Conservation (phyloP, 441 rosid genomes). For the Aquilaria agallochum region DNA sequence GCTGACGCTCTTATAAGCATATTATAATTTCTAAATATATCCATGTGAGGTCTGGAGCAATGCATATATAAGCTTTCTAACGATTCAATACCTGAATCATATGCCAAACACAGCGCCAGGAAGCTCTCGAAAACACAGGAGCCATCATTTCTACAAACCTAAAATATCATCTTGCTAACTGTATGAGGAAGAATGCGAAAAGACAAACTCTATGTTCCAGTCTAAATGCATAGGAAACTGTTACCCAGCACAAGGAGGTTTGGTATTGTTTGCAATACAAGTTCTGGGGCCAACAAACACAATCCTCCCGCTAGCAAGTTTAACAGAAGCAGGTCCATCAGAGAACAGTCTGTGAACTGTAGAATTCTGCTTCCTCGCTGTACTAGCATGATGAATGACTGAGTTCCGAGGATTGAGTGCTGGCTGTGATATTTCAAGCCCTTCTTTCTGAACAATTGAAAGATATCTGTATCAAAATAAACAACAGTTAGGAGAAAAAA, state of each 20-base stretch:
- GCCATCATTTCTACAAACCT: slow-evolving; percentile 85
- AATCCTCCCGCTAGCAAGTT: too few relatives aligned
- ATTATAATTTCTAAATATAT: too few relatives aligned
- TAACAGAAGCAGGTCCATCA: background rate
- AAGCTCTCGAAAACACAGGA: slow-evolving; percentile 68
- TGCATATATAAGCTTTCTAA: too few relatives aligned
- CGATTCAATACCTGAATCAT: slow-evolving; percentile 57
- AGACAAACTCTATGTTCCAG: too few relatives aligned
- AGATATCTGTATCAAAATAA: slow-evolving; percentile 38
- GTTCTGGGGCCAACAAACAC: too few relatives aligned
- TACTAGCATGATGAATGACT: slow-evolving; percentile 53
- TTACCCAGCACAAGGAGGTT: slow-evolving; percentile 72
- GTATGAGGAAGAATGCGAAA: too few relatives aligned
- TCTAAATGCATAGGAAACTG: background rate
- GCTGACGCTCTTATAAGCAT: too few relatives aligned
- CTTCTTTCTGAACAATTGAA: slow-evolving; percentile 54
- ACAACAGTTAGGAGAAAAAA: too few relatives aligned
- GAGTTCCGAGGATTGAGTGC: slow-evolving; percentile 60
- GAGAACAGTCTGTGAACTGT: slow-evolving; percentile 53
- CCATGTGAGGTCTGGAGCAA: too few relatives aligned
- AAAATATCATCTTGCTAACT: slow-evolving; percentile 1
- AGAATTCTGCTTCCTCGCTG: slow-evolving; percentile 31
- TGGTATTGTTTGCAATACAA: slow-evolving; percentile 23
- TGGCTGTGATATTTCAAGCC: slow-evolving; percentile 80
- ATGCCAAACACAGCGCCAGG: slow-evolving; percentile 73